Percentiles rank a stretch among this genome's conserved stretches.
phyloP scores from a whole-genome alignment of 2,329 filamentous ascomycete genomes.

The Diaporthe vaccinii region DNA sequence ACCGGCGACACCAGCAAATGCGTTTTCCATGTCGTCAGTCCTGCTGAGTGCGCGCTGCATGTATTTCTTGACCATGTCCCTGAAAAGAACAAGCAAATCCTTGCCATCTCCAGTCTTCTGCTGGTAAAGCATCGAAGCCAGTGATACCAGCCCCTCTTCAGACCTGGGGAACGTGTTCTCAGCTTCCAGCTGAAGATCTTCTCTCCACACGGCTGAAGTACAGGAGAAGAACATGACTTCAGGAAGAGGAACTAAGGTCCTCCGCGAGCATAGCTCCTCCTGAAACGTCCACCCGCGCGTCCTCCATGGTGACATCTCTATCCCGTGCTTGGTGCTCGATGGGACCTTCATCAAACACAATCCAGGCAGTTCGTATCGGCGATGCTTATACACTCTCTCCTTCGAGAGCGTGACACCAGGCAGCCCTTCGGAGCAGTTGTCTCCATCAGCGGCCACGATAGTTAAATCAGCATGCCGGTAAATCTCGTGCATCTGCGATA shows the following conservation, averaged over 20 bases:
- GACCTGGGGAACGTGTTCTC: neutral
- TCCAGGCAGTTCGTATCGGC: conserved; percentile 9
- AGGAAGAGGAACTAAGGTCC: neutral
- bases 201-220: conserved; percentile 16
- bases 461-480: conserved; percentile 18
- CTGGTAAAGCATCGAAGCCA: neutral
- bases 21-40: conserved; percentile 31
- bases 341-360: conserved; percentile 4
- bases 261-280: conserved; percentile 28
- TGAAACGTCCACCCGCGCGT: conserved; percentile 32
- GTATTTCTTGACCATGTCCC: conserved; percentile 19
- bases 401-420: neutral
- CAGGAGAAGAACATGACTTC: conserved; percentile 26
- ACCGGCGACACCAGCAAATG: conserved; percentile 25
- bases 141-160: neutral
- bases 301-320: conserved; percentile 26
- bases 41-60: conserved; percentile 28
- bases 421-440: neutral
- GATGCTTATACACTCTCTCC: conserved; percentile 8
- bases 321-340: conserved; percentile 12
- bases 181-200: neutral
- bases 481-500: conserved; percentile 27
- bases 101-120: neutral
- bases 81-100: conserved; percentile 7
- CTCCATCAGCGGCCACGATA: conserved; percentile 8